These are phyloP conservation scores for Polyrhizophydium stewartii DNA, from an alignment of 371 early-diverging fungal species.

Conservation along the genomic window DNA sequence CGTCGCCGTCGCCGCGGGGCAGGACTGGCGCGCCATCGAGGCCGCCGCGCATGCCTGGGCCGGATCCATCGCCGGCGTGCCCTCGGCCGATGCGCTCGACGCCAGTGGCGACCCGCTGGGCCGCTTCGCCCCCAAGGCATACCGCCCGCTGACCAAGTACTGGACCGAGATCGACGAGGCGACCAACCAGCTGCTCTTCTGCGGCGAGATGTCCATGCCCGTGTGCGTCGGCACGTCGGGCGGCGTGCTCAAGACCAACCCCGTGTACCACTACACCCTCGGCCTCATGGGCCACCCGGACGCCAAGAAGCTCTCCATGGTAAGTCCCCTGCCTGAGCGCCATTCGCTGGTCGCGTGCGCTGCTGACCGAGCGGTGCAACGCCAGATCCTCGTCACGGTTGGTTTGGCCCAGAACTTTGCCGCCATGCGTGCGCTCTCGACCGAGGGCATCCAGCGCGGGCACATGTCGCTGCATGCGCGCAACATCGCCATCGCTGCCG, in stretches of 20 bases:
- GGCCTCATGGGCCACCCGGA: conserved; percentile 59
- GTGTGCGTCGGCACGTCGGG: conserved; percentile 64
- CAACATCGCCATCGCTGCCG: conserved; percentile 67
- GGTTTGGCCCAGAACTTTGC: conserved; percentile 73
- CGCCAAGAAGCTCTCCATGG: conserved; percentile 55
- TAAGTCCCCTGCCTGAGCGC: conserved; percentile 12
- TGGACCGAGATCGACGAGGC: conserved; percentile 51
- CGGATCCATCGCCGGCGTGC: neutral
- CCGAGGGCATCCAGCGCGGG: conserved; percentile 68
- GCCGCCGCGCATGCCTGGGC: conserved; percentile 65
- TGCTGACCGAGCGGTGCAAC: neutral
- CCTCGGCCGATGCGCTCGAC: neutral
- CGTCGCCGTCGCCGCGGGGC: conserved; percentile 67
- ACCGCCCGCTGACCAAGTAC: conserved; percentile 58
- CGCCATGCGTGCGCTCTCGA: conserved; percentile 61
- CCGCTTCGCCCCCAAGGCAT: conserved; percentile 24
- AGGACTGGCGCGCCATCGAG: conserved; percentile 73
- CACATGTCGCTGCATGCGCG: conserved; percentile 65
- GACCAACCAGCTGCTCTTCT: conserved; percentile 30
- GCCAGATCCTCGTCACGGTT: conserved; percentile 53
- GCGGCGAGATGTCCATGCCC: conserved; percentile 66
- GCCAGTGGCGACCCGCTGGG: neutral
- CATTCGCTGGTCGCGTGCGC: neutral
- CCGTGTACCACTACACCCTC: conserved; percentile 55
- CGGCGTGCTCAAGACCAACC: conserved; percentile 63